Evolutionary conservation across 129 eudicot genomes (phyloP), one percentile per base, ranked within the genome.

Genomic region (Apium graveolens): DNA sequence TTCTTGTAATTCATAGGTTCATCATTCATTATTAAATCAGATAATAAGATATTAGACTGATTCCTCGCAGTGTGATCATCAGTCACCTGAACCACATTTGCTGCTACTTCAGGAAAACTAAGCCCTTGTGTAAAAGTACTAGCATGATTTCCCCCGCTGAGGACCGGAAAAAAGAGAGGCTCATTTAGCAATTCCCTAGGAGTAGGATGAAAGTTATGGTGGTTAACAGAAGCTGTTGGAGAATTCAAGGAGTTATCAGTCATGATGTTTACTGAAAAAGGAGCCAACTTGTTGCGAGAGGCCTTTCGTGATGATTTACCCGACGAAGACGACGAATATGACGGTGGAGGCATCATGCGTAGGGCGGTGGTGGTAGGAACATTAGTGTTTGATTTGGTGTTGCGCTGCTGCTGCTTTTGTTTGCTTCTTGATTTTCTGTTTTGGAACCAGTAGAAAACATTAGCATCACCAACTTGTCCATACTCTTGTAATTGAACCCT

Each of bases 391-490:
- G 37, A 27, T 32, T 31, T 65, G 80, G 31, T 79, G 34, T 43
- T 45, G 49, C 45, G 44, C 3, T 35, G 91, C 31, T 83, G 65
- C 49, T 10, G 5, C 75, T 91, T 94, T 85, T 86, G 88, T 81
- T 94, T 94, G 88, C 92, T 89, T 45, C 98, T 81, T 26, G 98
- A 94, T 84, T 94, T 94, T 60, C 98, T 79, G 90, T 94, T 94
- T 14, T 94, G 98, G 81, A 94, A 94, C 98, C 98, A 94, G 84
- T 94, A 94, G 73, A 94, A 94, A 34, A 94, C 98, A 43, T 94
- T 94, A 39, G 98, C 98, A 63, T 94, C 98, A 11, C 97, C 98
- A 5, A 94, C 98, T 88, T 91, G 97, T 31, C 98, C 98, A 74
- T 82, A 94, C 78, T 94, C 96, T 76, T 91, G 97, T 3, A 94